Evolutionary conservation across 2,329 filamentous ascomycete species (phyloP), one percentile per base, ranked within the genome.

Genomic region (Sporothrix schenckii): DNA sequence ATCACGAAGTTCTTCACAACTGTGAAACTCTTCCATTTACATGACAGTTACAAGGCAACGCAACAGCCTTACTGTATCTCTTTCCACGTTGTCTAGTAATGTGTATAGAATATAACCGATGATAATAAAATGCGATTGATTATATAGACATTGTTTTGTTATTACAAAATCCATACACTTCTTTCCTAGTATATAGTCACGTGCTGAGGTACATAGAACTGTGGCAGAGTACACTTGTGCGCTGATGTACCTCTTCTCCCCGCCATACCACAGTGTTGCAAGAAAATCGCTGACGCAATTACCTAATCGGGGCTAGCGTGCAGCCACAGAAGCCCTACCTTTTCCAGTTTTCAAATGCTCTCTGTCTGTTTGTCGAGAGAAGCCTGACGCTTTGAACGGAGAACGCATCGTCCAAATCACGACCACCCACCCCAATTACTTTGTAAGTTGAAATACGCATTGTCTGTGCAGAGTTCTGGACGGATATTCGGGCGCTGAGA

Each of bases 321-420:
- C n/a, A 30, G n/a, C 34, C 65, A 9, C 14, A 58, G 70, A 72
- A 72, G 63, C 72, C 72, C 70, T 71, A 71, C 67, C 63, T 56
- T 44, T 69, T 68, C 63, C 63, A 60, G 49, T 69, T 71, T 72
- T 66, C 47, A 50, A 66, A 52, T 66, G 34, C 30, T 49, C 61
- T n/a, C 21, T 21, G n/a, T 63, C 13, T 50, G 60, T 27, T 30
- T 49, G 61, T 30, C 27, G 44, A 50, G 27, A 34, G 47, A 39
- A 52, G 63, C 47, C 63, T 52, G 27, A 39, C 27, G 21, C 41
- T 34, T 16, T 21, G 44, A 39, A 50, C 44, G 47, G 39, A 47
- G 47, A 14, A 24, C 24, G 63, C 63, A 34, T 66, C 63, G 21
- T 52, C n/a, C 27, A 34, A 27, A 39, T 66, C 47, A 50, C 44